phyloP scores from a whole-genome alignment of 2,329 filamentous ascomycete genomes.

The Penicillium sp. region DNA sequence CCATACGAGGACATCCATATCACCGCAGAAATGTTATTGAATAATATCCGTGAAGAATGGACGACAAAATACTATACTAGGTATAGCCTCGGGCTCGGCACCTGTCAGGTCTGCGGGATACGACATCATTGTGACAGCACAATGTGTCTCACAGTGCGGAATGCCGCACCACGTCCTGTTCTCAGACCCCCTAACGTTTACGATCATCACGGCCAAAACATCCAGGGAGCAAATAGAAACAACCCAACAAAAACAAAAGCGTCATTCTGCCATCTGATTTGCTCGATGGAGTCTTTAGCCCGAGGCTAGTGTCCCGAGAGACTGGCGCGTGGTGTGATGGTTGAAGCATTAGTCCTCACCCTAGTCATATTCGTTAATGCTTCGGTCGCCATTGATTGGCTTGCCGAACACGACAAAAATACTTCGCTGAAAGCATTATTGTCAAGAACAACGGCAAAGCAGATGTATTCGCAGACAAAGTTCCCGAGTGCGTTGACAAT shows the following conservation, averaged over 20 bases:
- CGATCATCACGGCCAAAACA: background rate
- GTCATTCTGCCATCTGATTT: background rate
- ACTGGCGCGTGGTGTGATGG: conserved; percentile 25
- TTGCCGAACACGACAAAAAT: background rate
- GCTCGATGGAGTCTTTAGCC: conserved; percentile 9
- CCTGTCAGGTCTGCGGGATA: conserved; percentile 3
- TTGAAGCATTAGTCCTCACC: conserved; percentile 21
- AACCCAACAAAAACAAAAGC: conserved; percentile 1
- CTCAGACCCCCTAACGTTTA: conserved; percentile 10
- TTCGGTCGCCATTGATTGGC: conserved; percentile 15
- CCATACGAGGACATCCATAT: background rate
- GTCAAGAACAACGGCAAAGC: background rate
- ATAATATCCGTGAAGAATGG: conserved; percentile 1
- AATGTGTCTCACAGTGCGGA: background rate
- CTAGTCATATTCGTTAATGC: conserved; percentile 17
- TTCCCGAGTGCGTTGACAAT: background rate
- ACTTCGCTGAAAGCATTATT: background rate
- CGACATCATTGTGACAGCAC: conserved; percentile 5
- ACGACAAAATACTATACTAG: background rate
- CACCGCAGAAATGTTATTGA: background rate
- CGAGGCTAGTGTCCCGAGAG: conserved; percentile 19
- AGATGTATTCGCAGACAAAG: background rate
- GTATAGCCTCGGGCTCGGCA: conserved; percentile 1
- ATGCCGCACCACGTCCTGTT: background rate
- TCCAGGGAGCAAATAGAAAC: conserved; percentile 1